Conservation (phyloP, 768 basidiomycete species). For the Astraeus odoratus region DNA sequence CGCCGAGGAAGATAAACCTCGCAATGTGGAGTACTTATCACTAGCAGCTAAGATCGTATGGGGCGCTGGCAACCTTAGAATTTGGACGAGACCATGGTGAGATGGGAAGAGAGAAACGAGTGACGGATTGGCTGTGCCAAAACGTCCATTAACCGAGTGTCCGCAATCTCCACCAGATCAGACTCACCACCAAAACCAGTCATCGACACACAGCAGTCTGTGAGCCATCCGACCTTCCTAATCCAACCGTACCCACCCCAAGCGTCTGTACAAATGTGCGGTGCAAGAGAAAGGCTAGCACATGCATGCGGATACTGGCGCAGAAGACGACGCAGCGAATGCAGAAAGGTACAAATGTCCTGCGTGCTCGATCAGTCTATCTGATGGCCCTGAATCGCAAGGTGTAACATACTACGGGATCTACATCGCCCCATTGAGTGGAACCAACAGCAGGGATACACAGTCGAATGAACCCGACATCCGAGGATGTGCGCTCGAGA, state of each 20-base stretch:
- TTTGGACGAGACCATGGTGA: conserved; percentile 79
- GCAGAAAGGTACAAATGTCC: conserved; percentile 70
- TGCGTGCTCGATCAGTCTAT: conserved; percentile 23
- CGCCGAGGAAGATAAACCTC: conserved; percentile 62
- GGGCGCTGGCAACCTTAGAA: conserved; percentile 70
- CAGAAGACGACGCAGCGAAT: conserved; percentile 55
- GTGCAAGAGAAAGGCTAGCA: conserved; percentile 60
- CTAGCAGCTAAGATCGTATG: conserved; percentile 72
- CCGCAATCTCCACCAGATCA: conserved; percentile 2
- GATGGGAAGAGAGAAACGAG: conserved; percentile 68
- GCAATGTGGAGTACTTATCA: conserved; percentile 74
- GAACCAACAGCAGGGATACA: conserved; percentile 60
- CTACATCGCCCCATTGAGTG: conserved; percentile 62
- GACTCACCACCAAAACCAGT: conserved; percentile 71
- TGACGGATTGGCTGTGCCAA: conserved; percentile 69
- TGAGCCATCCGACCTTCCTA: conserved; percentile 71
- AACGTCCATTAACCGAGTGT: conserved; percentile 7
- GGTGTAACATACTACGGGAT: conserved; percentile 39
- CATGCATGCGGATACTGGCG: conserved; percentile 53
- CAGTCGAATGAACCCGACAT: conserved; percentile 42
- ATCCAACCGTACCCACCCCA: conserved; percentile 68
- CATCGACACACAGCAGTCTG: conserved; percentile 69
- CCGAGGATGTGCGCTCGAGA: conserved; percentile 18
- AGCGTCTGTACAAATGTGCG: conserved; percentile 50
- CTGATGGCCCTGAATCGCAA: not conserved